Evolutionary conservation across 177 flowering plant species (phyloP), one percentile per base, ranked within the genome.

Genomic region (Vitis hybrid): DNA sequence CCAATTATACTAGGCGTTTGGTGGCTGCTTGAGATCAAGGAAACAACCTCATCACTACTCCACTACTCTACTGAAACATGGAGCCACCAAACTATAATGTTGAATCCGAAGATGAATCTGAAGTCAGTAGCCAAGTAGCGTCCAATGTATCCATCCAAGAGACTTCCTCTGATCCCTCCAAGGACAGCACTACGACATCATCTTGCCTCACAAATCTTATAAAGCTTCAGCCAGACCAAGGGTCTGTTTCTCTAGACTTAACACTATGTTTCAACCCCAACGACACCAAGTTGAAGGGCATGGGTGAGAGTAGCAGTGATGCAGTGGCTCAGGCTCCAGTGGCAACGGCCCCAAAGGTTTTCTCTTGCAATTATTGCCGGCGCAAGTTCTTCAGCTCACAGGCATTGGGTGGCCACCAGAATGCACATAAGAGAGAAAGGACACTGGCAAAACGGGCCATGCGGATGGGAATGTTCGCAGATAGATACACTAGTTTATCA

Each of bases 391-490:
- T 75, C 72, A 92, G 96, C 79, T 92, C 97, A 2, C 97, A 92
- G 72, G 97, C 97, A 7, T 70, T 92, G 13, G 97, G 97, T 15
- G 97, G 97, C 8, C 96, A 92, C 74, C 97, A 92, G 71, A 92
- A 92, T 73, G 97, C 97, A 14, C 97, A 90, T 62, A 92, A 92
- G 74, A 76, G 96, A 63, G 97, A 92, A 77, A 76, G 94, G 65
- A 86, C 92, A 20, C 79, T 92, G 60, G 94, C 96, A 2, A 92
- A 92, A 73, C 78, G 97, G 3, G 96, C 94, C 12, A 81, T 86
- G 86, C 75, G 90, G 52, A 90, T 92, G 90, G 91, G 91, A 7
- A 77, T 85, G 71, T 82, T 89, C 39, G 82, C 91, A 0, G 84
- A 86, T 63, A 82, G 88, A 77, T 90, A 83, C 61, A 78, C 91